phyloP scores from a whole-genome alignment of 345 rosid genomes.

The Conringia planisiliqua region DNA sequence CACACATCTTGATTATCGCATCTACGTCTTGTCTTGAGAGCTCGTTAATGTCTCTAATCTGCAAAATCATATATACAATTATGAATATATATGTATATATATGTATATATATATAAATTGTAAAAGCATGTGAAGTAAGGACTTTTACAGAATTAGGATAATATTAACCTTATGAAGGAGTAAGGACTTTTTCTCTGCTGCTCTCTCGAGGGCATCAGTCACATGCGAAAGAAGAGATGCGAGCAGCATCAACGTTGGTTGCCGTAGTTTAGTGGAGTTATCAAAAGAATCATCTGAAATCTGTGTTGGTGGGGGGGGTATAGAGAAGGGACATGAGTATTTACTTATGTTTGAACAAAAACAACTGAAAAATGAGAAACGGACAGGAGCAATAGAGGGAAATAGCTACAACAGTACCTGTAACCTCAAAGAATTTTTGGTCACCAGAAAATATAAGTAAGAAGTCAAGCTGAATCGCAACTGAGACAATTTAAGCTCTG shows the following conservation, averaged over 20 bases:
- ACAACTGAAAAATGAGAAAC: background rate
- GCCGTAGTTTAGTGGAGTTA: constrained; percentile 51
- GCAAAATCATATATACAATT: constrained; percentile 24
- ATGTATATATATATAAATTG: background rate
- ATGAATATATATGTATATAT: background rate
- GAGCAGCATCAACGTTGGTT: constrained; percentile 61
- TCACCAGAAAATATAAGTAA: constrained; percentile 77
- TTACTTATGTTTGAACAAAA: background rate
- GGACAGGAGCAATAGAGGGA: background rate
- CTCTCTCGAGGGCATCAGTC: constrained; percentile 70
- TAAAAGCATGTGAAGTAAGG: background rate
- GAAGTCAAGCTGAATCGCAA: constrained; percentile 78
- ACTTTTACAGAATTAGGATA: background rate
- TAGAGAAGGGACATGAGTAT: constrained; percentile 16
- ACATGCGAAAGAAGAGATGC: constrained; percentile 65
- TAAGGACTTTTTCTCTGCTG: constrained; percentile 80
- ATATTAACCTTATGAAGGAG: constrained; percentile 67
- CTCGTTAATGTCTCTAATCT: constrained; percentile 91
- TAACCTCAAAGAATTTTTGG: constrained; percentile 67
- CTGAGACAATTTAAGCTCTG: constrained; percentile 53
- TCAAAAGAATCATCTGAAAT: constrained; percentile 47
- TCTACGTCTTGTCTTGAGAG: constrained; percentile 96
- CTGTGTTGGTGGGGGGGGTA: constrained; percentile 37
- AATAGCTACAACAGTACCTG: constrained; percentile 46
- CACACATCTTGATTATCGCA: constrained; percentile 71